These are phyloP conservation scores for Microthlaspi erraticum DNA, from an alignment of 345 rosid genomes.

Conservation along the genomic window DNA sequence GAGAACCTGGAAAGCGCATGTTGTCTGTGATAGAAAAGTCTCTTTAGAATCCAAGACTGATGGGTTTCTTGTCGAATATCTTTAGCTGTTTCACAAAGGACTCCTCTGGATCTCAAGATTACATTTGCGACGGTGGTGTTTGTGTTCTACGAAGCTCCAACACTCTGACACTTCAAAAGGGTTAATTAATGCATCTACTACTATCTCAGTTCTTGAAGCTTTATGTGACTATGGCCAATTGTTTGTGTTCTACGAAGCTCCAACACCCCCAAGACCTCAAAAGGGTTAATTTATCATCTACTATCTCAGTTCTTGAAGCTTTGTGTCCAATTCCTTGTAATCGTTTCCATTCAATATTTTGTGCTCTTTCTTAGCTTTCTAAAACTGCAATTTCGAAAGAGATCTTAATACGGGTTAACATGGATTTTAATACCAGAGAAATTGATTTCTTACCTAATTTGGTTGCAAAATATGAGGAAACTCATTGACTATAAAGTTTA, in stretches of 20 bases:
- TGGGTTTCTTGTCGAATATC: slow-evolving; percentile 40
- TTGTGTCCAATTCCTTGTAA: slow-evolving; percentile 1
- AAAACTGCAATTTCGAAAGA: slow-evolving; percentile 3
- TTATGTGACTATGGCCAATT: no score
- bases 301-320: slow-evolving; percentile 22
- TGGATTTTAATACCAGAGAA: no score
- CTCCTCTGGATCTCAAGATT: slow-evolving; percentile 33
- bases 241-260: no score
- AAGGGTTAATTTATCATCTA: no score
- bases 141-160: slow-evolving; percentile 41
- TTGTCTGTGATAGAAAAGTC: slow-evolving; percentile 21
- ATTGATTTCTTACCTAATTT: no score
- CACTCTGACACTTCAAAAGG: slow-evolving; percentile 17
- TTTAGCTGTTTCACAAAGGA: slow-evolving; percentile 39
- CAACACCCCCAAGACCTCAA: no score
- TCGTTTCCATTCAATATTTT: neutral
- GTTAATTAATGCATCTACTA: no score
- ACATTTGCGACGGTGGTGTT: slow-evolving; percentile 40
- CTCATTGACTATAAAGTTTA: no score
- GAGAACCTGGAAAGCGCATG: slow-evolving; percentile 2
- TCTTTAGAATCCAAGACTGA: slow-evolving; percentile 1
- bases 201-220: no score
- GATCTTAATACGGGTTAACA: neutral
- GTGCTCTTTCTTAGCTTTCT: neutral
- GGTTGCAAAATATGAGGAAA: no score